Conservation (phyloP, 1,284 basidiomycete species). For the Malassezia yamatoensis region DNA sequence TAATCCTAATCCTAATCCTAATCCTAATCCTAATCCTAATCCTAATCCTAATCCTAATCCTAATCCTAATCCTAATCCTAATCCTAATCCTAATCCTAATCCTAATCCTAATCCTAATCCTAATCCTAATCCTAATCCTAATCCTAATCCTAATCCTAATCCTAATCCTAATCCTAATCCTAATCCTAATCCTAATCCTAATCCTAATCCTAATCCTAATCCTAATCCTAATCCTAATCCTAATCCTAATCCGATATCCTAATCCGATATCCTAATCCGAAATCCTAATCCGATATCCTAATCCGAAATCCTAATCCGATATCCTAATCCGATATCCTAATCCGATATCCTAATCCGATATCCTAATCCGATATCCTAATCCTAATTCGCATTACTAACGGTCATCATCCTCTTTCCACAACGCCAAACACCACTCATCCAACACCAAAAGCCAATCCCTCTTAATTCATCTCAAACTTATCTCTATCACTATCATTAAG, state of each 20-base stretch:
- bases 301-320: too few relatives aligned
- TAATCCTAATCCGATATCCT: constrained; percentile 11
- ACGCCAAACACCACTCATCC: too few relatives aligned
- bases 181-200: constrained; percentile 11
- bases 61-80: constrained; percentile 1
- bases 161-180: constrained; percentile 5
- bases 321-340: too few relatives aligned
- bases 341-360: too few relatives aligned
- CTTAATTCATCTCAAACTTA: too few relatives aligned
- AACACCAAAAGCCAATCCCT: too few relatives aligned
- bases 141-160: constrained; percentile 1
- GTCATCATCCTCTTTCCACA: too few relatives aligned
- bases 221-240: constrained; percentile 18
- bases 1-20: constrained; percentile 1
- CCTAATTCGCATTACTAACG: too few relatives aligned
- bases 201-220: constrained; percentile 18
- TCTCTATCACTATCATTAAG: too few relatives aligned
- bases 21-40: constrained; percentile 1
- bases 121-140: constrained; percentile 1
- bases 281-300: too few relatives aligned
- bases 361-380: too few relatives aligned
- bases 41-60: constrained; percentile 1
- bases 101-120: constrained; percentile 1
- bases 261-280: too few relatives aligned
- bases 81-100: constrained; percentile 1